phyloP scores from a whole-genome alignment of 768 basidiomycete genomes.

The Udeniomyces megalosporus region DNA sequence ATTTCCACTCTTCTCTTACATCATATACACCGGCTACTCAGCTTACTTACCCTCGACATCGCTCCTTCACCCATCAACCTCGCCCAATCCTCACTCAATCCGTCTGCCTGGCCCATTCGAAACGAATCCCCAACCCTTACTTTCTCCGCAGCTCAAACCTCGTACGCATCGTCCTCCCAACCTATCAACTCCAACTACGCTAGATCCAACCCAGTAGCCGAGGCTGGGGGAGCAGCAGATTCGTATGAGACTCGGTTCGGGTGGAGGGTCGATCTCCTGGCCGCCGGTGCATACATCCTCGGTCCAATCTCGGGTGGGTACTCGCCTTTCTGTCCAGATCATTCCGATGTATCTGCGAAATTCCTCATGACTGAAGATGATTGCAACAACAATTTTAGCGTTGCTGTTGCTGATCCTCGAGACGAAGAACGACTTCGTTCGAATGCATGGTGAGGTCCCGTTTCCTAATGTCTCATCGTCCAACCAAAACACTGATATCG shows the following conservation, averaged over 20 bases:
- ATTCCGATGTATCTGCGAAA: not conserved
- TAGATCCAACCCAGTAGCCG: not conserved
- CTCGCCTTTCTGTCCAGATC: not conserved
- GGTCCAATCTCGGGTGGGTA: slow-evolving; percentile 56
- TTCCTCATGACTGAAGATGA: not conserved
- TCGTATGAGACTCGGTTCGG: slow-evolving; percentile 57
- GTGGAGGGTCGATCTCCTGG: slow-evolving; percentile 49
- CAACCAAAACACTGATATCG: no score
- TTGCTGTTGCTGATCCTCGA: slow-evolving; percentile 52
- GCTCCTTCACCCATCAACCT: no score
- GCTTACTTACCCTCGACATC: no score
- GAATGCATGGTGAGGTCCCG: slow-evolving; percentile 49
- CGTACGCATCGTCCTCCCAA: not conserved
- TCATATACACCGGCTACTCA: no score
- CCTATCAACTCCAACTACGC: not conserved
- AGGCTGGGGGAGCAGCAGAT: slow-evolving; percentile 30
- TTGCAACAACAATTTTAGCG: slow-evolving; percentile 32
- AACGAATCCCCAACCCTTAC: not conserved
- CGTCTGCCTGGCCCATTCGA: no score
- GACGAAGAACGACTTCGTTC: slow-evolving; percentile 57
- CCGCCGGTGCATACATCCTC: slow-evolving; percentile 47
- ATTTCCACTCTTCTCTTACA: no score
- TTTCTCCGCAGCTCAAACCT: not conserved
- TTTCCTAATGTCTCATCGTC: not conserved
- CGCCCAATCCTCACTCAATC: no score